Base-by-base conservation (phyloP, 2,329 filamentous ascomycete genomes). In the Fusarium aywerte region DNA sequence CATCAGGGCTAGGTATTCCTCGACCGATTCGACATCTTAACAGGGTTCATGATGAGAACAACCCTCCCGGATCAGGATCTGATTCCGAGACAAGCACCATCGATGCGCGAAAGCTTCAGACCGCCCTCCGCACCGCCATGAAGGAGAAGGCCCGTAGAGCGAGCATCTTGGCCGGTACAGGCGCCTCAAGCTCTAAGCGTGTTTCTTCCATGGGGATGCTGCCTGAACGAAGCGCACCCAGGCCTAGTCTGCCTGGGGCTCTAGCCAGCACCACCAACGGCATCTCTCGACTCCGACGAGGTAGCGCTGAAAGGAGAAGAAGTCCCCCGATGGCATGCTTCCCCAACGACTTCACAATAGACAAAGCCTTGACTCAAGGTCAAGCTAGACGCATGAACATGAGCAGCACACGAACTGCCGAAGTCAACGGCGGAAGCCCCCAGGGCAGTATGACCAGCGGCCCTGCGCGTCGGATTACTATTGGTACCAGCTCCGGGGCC, bases 381-480 rank as follows among this genome's bases (percentile, higher is more conserved):
- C 85, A 88, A 71, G 86, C 85, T 21, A 77, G 86, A 51, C 80
- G 86, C 43, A 87, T 88, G 85, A 84, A 86, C 67, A 75, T 87
- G 58, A 80, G 82, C 33, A 80, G 80, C 62, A 68, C 81, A 60
- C 74, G 76, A 13, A 32, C 73, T 8, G 31, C 73, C 5, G 78
- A 79, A 35, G 70, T 57, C 2, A 42, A 60, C 12, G 67, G 68
- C 16, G 67, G 71, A 45, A 75, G 74, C 27, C 73, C 75, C 1
- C 71, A 60, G 18, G 67, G 72, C 5, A 32, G 53, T 23, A 55
- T 67, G 58, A 54, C 69, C 16, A 59, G 69, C 13, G 73, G 73
- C 23, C 72, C 72, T 33, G 67, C 73, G 12, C 75, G 78, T 32
- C 77, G 78, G 57, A 77, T 80, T 39, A 81, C 79, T 64, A 79